Evolutionary conservation across 352 stramenopile species (phyloP).

Genomic region (Globisporangium takayamanum): DNA sequence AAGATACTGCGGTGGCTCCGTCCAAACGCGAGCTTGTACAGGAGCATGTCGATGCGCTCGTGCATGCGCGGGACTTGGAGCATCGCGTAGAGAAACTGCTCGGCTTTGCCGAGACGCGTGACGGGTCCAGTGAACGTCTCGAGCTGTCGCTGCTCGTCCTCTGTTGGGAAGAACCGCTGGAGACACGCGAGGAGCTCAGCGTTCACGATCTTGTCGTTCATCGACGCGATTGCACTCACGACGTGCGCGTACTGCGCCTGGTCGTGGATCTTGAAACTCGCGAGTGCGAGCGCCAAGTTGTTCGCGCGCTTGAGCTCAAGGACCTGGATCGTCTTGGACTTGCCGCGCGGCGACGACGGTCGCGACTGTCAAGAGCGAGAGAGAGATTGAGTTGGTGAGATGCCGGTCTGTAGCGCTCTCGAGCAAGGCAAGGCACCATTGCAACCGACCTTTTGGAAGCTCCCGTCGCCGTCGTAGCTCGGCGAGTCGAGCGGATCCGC

Average conservation of each 20-base stretch:
- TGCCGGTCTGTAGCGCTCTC: neutral
- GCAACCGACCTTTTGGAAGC: constrained; percentile 56
- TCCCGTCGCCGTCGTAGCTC: constrained; percentile 10
- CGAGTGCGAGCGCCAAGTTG: constrained; percentile 63
- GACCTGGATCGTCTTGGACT: constrained; percentile 68
- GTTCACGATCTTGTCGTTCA: constrained; percentile 55
- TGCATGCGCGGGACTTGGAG: constrained; percentile 55
- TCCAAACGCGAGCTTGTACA: constrained; percentile 71
- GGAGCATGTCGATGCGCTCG: constrained; percentile 62
- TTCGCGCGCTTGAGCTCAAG: constrained; percentile 78
- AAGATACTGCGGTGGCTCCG: constrained; percentile 35
- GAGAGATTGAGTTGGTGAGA: neutral
- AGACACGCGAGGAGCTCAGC: constrained; percentile 59
- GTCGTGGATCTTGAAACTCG: constrained; percentile 74
- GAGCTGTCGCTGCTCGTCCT: constrained; percentile 46
- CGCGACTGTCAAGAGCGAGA: constrained; percentile 28
- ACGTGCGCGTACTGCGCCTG: constrained; percentile 46
- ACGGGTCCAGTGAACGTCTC: constrained; percentile 35
- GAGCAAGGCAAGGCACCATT: neutral
- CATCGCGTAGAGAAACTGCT: constrained; percentile 63
- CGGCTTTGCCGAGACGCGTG: constrained; percentile 53
- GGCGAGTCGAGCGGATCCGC: constrained; percentile 9
- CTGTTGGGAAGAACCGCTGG: constrained; percentile 70
- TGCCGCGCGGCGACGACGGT: constrained; percentile 59
- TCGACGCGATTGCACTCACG: constrained; percentile 42